Percentiles rank a stretch among this genome's conserved stretches.
Evolutionary conservation across 2,329 filamentous ascomycete species (phyloP).

Genomic region (Fusarium secorum): DNA sequence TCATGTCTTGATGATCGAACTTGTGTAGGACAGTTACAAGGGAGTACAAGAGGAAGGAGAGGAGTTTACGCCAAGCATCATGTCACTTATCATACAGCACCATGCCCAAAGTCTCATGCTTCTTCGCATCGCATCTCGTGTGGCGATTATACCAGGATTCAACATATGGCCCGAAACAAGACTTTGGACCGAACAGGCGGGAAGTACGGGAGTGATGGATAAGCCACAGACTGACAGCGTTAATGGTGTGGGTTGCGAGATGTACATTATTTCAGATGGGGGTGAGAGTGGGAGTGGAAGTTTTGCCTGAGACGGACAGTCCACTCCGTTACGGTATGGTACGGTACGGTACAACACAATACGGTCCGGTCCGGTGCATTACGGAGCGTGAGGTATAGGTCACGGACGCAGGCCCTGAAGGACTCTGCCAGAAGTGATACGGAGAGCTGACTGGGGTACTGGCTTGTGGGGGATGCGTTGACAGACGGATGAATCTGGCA

Average conservation of each 20-base stretch:
- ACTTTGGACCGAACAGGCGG: not conserved
- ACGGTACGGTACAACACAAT: not conserved
- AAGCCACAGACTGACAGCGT: not conserved
- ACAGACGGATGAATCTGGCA: not conserved
- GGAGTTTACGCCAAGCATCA: not conserved
- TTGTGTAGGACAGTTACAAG: not conserved
- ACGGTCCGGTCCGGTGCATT: not conserved
- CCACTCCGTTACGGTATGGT: not conserved
- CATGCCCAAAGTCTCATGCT: not conserved
- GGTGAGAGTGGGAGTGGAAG: not conserved
- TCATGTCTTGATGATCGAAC: slow-evolving; percentile 8
- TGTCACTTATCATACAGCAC: not conserved
- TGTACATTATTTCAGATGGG: slow-evolving; percentile 15
- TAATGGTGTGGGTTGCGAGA: slow-evolving; percentile 19
- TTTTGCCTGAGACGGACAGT: not conserved
- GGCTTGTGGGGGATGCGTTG: not conserved
- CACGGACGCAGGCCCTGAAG: not conserved
- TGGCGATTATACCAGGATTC: slow-evolving; percentile 22
- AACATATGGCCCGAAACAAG: not conserved
- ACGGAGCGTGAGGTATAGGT: not conserved
- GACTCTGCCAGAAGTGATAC: not conserved
- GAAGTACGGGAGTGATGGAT: not conserved
- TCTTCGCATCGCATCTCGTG: slow-evolving; percentile 8
- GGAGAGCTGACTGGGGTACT: slow-evolving; percentile 2
- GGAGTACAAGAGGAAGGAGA: not conserved